These are phyloP conservation scores for Cladophialophora immunda DNA, from an alignment of 2,329 filamentous ascomycete genomes.

Conservation along the genomic window DNA sequence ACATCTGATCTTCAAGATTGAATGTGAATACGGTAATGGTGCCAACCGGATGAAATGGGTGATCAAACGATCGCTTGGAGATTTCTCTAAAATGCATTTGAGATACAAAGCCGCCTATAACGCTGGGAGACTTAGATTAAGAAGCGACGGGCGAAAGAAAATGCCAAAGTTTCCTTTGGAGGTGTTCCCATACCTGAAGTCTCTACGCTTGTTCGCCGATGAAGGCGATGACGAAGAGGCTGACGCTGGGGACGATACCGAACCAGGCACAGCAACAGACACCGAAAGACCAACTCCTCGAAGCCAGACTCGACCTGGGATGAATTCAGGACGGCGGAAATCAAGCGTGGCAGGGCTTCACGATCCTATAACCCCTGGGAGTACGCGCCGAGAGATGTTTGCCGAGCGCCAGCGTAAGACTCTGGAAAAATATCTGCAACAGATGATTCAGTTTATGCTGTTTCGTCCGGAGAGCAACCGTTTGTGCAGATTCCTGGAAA, in stretches of 20 bases:
- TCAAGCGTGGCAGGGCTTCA: conserved; percentile 59
- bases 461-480: conserved; percentile 96
- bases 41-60: conserved; percentile 97
- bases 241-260: conserved; percentile 56
- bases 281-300: conserved; percentile 66
- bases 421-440: conserved; percentile 87
- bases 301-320: conserved; percentile 63
- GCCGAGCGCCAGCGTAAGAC: conserved; percentile 68
- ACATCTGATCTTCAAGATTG: conserved; percentile 88
- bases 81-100: conserved; percentile 91
- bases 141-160: conserved; percentile 75
- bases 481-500: conserved; percentile 92
- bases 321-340: conserved; percentile 65
- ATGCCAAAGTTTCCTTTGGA: conserved; percentile 90
- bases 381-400: conserved; percentile 51
- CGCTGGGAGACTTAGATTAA: conserved; percentile 79
- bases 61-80: conserved; percentile 82
- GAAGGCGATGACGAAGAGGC: conserved; percentile 76
- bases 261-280: conserved; percentile 74
- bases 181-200: conserved; percentile 87
- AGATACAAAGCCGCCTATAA: conserved; percentile 90
- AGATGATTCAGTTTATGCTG: conserved; percentile 96
- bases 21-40: conserved; percentile 94
- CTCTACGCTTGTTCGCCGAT: conserved; percentile 79
- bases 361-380: conserved; percentile 51